A percentile compares a stretch with the other conserved stretches of the same genome.
These are phyloP conservation scores for Vitis hybrid DNA, from an alignment of 177 flowering plant genomes.

Conservation along the genomic window DNA sequence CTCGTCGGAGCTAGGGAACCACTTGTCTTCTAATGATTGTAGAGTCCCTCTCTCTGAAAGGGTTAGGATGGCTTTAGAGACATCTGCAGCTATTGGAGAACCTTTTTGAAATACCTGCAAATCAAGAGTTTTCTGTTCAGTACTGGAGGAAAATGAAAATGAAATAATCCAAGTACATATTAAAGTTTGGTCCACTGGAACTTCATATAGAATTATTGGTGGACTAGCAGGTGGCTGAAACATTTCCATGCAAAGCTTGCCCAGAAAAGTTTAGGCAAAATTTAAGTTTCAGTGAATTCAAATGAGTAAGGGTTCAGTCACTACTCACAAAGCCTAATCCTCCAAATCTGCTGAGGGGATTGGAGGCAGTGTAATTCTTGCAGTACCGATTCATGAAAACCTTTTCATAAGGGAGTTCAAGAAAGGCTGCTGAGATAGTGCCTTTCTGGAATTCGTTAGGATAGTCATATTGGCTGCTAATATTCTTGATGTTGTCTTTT, in stretches of 20 bases:
- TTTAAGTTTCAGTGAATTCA: background rate
- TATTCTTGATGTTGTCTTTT: slow-evolving; percentile 12
- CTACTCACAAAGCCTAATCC: slow-evolving; percentile 53
- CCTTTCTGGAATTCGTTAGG: slow-evolving; percentile 18
- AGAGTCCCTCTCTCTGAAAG: slow-evolving; percentile 30
- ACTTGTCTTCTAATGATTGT: slow-evolving; percentile 13
- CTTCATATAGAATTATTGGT: no score
- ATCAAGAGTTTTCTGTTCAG: no score
- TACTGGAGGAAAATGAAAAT: background rate
- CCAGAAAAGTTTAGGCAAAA: no score
- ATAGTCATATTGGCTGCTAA: slow-evolving; percentile 14
- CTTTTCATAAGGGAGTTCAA: slow-evolving; percentile 45
- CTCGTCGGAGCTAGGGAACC: slow-evolving; percentile 9
- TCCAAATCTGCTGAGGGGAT: slow-evolving; percentile 34
- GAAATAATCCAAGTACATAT: background rate
- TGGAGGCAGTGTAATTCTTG: slow-evolving; percentile 23
- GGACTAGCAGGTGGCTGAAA: no score
- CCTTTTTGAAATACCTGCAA: slow-evolving; percentile 42
- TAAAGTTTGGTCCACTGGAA: no score
- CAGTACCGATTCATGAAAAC: slow-evolving; percentile 36
- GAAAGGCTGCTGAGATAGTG: slow-evolving; percentile 39
- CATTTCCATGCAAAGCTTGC: no score
- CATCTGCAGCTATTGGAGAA: slow-evolving; percentile 36
- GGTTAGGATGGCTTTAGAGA: slow-evolving; percentile 33
- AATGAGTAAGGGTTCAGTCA: background rate